Base-by-base conservation (phyloP, 345 rosid species). In the Gossypium stocksii region DNA sequence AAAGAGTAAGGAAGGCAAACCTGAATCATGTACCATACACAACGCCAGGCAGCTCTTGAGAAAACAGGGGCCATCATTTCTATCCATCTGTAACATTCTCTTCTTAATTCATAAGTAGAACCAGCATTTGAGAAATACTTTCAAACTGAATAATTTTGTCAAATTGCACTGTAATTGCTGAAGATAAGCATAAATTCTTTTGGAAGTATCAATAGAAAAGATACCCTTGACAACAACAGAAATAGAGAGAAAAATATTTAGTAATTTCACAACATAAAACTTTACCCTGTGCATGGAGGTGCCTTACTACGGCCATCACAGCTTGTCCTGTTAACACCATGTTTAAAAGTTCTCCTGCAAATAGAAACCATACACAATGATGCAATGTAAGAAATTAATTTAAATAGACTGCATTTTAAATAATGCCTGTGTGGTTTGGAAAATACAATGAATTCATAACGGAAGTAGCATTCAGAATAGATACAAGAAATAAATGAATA, bases 31-130 rank as follows among this genome's bases (percentile, higher is more conserved):
- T 88, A 84, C 92, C 94, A 89, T 20, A 82, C 90, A 68, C 93
- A 89, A 27, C 86, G 91, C 93, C 93, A 89, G 4, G 93, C 85
- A 74, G 83, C 87, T 76, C 82, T 86, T 0, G 93, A 87, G 87
- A 89, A 89, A 74, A 89, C 93, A 3, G 91, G 90, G 52, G 93
- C 91, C 93, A 89, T 89, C 93, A 89, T 86, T 78, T 89, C 93
- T 45, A 89, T 86, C 91, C 91, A 89, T 79, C 93, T 89, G 82
- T 6, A 75, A 77, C 44, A 78, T 29, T n/a, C 9, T 34, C 25
- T 46, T 66, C 76, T 61, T 75, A 73, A 53, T 70, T 76, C 23
- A 23, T 49, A 52, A 76, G 67, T 3, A 34, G 25, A 61, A 49
- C 0, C 12, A 53, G 38, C 70, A 25, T 60, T 34, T 20, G 29